Evolutionary conservation across 164 flowering plant genomes (phyloP).

Genomic region (Magnolia kwangsiensis): DNA sequence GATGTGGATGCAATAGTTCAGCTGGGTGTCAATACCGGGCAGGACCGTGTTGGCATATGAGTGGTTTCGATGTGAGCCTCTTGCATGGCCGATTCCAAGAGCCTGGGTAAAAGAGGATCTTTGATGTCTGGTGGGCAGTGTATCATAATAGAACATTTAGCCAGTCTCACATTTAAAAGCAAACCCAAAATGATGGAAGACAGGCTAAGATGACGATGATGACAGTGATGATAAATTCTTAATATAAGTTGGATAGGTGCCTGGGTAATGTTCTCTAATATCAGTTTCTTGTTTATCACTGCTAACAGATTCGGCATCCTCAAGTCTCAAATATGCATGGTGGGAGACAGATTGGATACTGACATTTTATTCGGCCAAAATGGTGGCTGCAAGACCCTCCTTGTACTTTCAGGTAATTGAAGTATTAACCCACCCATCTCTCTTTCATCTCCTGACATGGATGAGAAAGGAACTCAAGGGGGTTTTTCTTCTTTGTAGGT

Average conservation of each 20-base stretch:
- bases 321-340: conserved; percentile 99
- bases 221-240: neutral
- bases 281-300: conserved; percentile 9
- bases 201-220: neutral
- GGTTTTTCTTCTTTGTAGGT: conserved; percentile 35
- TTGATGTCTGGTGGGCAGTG: too few relatives aligned
- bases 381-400: conserved; percentile 98
- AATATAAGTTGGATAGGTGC: neutral
- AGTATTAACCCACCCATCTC: neutral
- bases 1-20: too few relatives aligned
- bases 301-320: conserved; percentile 69
- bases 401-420: conserved; percentile 84
- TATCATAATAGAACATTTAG: neutral
- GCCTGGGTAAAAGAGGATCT: too few relatives aligned
- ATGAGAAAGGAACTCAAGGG: neutral
- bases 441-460: neutral
- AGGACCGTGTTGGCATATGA: too few relatives aligned
- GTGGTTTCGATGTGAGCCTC: too few relatives aligned
- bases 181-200: neutral
- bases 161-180: neutral
- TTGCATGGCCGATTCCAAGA: too few relatives aligned
- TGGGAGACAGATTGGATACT: conserved; percentile 96
- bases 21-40: too few relatives aligned
- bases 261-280: neutral
- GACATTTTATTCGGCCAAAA: conserved; percentile 97